Evolutionary conservation across 768 basidiomycete species (phyloP), one percentile per base, ranked within the genome.

Genomic region (Russula lepida): DNA sequence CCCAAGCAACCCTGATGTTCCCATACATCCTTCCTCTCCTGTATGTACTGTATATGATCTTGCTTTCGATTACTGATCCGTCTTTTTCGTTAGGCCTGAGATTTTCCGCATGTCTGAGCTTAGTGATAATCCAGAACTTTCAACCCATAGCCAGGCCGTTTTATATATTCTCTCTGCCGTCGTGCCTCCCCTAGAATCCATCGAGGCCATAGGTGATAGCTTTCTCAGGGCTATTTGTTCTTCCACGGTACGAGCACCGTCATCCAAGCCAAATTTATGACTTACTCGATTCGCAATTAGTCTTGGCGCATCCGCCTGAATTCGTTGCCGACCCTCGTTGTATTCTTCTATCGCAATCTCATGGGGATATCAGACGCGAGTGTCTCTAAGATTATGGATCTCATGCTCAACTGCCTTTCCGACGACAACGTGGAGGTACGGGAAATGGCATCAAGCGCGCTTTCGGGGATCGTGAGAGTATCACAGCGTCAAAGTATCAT

Each of bases 351-450:
- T 73, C 83, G 92, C 50, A 93, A 95, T 70, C 79, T 95, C 58
- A 74, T 92, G 61, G 81, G 85, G 57, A 82, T 95, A 51, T 83
- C 89, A 39, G 79, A 85, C 51, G 74, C 78, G 21, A 83, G 82
- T 39, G 80, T 90, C 49, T 77, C 81, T 30, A 82, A 79, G 67
- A 82, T 92, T 63, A 85, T 93, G 84, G 90, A 92, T 61, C 84
- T 90, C 32, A 76, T 95, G 56, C 78, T 92, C 17, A 85, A 87
- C 57, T 95, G 93, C 71, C 75, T 97, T 56, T 79, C 83, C 11
- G 93, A 97, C 70, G 90, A 92, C 70, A 95, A 94, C 68, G 86
- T 93, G 47, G 93, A 97, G 74, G 93, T 97, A 43, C 82, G 93
- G 64, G 89, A 92, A 71, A 93, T 89, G 83, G 89, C 91, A 25